A percentile compares a stretch with the other conserved stretches of the same genome.
phyloP scores from a whole-genome alignment of 2,329 filamentous ascomycete species.

The Nothophoma quercina region DNA sequence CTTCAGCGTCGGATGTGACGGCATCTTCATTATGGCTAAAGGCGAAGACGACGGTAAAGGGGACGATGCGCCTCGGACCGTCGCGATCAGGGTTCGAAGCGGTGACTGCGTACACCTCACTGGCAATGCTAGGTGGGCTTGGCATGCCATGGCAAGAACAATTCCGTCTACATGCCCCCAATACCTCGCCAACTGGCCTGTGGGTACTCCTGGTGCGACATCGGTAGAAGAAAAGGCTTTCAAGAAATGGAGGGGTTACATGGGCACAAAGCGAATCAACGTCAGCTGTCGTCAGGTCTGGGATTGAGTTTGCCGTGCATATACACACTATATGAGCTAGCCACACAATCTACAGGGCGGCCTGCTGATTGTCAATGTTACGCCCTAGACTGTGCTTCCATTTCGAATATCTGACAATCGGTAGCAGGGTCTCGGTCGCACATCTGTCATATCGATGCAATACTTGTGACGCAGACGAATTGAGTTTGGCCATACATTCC shows the following conservation, averaged over 20 bases:
- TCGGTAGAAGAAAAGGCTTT: conserved; percentile 42
- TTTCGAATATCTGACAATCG: no score
- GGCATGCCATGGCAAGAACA: conserved; percentile 94
- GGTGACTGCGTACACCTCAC: conserved; percentile 93
- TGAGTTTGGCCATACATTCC: not conserved
- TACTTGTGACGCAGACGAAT: not conserved
- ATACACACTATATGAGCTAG: not conserved
- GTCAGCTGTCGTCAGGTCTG: conserved; percentile 52
- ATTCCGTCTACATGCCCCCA: conserved; percentile 79
- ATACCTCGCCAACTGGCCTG: conserved; percentile 78
- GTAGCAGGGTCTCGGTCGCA: no score
- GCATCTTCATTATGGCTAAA: conserved; percentile 77
- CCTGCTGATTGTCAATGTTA: no score
- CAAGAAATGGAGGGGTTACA: conserved; percentile 51
- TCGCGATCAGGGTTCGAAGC: conserved; percentile 66
- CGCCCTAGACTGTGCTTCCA: no score
- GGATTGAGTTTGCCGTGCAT: no score
- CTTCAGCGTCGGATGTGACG: conserved; percentile 89
- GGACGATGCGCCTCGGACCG: conserved; percentile 39
- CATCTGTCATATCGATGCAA: no score
- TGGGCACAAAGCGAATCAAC: conserved; percentile 51
- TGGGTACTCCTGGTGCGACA: conserved; percentile 44
- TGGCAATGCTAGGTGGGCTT: conserved; percentile 81
- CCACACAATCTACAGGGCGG: no score
- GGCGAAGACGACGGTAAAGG: conserved; percentile 49